Evolutionary conservation across 805 yeast genomes (phyloP), one percentile per base, ranked within the genome.

Genomic region (Grigorovia transvaalensis): DNA sequence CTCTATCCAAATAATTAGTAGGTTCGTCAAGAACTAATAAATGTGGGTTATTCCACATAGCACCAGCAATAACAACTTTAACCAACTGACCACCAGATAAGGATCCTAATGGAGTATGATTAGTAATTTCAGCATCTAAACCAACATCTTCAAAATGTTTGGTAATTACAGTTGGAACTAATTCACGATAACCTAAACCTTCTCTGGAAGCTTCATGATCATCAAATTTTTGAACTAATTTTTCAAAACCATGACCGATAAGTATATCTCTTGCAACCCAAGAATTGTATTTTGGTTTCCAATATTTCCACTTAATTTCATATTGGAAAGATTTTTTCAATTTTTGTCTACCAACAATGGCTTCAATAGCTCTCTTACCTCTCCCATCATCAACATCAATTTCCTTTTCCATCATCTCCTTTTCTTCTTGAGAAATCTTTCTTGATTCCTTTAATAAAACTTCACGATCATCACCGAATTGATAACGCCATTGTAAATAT

Each of bases 21-120:
- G 99, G 99, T 79, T 91, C 99, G 72, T 91, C 99, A 55, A 91
- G 78, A 45, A 91, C 99, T 57, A 91, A 79, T 70, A 91, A 79
- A 71, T 91, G 99, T 18, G 99, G 99, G 68, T 91, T 93, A 73
- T 93, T 91, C 99, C 99, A 91, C 93, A 91, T 91, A 57, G 98
- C 97, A 72, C 98, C 99, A 13, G 98, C 98, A 74, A 91, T 91
- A 54, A 91, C 99, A 57, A 91, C 98, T 72, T 91, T 91, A 55
- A 91, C 99, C 68, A 91, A 79, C 74, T 91, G 99, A 63, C 99
- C 99, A 68, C 99, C 99, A 27, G 97, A 89, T 57, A 91, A 76
- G 7, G 96, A 88, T 23, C 98, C 97, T 79, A 91, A 75, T 50
- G 96, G 96, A 18, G 97, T 91, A 71, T 91, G 98, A 70, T 93